Evolutionary conservation across 495 filamentous ascomycete species (phyloP).

Genomic region (Lophiostoma macrostomum): DNA sequence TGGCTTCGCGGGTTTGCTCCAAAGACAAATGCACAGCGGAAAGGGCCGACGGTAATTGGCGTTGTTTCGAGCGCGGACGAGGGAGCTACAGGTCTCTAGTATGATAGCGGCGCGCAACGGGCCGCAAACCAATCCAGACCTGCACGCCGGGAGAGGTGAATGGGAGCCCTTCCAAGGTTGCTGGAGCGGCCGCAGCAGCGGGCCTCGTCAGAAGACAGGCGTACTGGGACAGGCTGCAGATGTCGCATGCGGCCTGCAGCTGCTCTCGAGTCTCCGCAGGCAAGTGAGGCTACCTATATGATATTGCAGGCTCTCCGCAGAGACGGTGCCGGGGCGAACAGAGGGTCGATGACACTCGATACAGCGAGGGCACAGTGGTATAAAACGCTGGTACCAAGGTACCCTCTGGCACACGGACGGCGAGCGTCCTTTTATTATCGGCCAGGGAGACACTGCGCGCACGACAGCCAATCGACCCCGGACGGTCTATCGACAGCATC

Average conservation of each 20-base stretch:
- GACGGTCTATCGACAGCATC: not conserved
- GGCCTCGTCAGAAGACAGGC: not conserved
- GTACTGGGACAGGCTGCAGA: too few species aligned
- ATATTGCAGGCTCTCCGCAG: not conserved
- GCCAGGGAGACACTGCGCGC: too few species aligned
- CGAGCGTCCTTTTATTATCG: constrained; percentile 7
- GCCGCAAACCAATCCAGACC: constrained; percentile 1
- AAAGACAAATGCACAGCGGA: not conserved
- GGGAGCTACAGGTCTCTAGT: constrained; percentile 1
- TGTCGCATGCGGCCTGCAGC: too few species aligned
- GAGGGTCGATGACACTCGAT: too few species aligned
- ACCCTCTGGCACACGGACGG: constrained; percentile 4
- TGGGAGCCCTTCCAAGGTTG: not conserved
- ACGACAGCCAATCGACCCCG: constrained; percentile 12
- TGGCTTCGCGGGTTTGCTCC: not conserved
- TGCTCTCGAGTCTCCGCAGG: too few species aligned
- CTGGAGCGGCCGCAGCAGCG: not conserved
- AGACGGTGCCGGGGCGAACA: not conserved
- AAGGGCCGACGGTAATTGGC: not conserved
- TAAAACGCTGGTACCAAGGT: constrained; percentile 20
- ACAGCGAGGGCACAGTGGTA: too few species aligned
- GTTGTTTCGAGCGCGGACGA: not conserved
- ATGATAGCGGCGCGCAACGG: not conserved
- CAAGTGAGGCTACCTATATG: too few species aligned
- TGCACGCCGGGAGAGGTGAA: not conserved